phyloP scores from a whole-genome alignment of 495 filamentous ascomycete genomes.

The Rhizodiscina lignyota region DNA sequence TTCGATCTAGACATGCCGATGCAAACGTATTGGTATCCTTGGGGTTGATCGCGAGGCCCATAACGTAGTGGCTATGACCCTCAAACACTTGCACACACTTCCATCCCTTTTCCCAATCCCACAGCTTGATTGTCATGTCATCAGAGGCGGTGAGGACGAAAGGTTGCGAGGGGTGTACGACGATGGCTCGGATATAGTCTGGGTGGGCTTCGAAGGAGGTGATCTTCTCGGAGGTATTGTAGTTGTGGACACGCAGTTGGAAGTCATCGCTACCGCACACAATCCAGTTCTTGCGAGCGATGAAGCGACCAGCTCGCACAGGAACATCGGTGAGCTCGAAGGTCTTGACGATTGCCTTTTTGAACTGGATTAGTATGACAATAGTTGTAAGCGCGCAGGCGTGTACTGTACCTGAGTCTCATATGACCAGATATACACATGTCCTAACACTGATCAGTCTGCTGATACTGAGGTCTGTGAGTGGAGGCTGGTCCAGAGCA shows the following conservation, averaged over 20 bases:
- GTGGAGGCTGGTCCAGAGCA: no score
- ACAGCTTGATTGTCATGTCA: slow-evolving; percentile 99
- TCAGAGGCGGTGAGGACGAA: slow-evolving; percentile 94
- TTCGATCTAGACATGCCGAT: slow-evolving; percentile 74
- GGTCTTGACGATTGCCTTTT: slow-evolving; percentile 81
- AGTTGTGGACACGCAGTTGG: slow-evolving; percentile 70
- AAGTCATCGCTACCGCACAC: slow-evolving; percentile 98
- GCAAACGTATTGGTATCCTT: slow-evolving; percentile 99
- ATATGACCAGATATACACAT: slow-evolving; percentile 99
- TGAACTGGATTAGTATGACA: no score
- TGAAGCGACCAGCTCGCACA: slow-evolving; percentile 89
- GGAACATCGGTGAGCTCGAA: slow-evolving; percentile 99
- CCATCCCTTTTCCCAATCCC: slow-evolving; percentile 98
- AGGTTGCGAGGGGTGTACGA: slow-evolving; percentile 89
- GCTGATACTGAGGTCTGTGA: no score
- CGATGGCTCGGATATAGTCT: slow-evolving; percentile 96
- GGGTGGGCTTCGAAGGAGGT: slow-evolving; percentile 96
- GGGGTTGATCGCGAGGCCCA: slow-evolving; percentile 98
- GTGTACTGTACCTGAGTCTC: slow-evolving; percentile 56
- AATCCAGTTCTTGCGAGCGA: slow-evolving; percentile 98
- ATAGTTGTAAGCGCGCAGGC: no score
- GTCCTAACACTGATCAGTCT: no score
- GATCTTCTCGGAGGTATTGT: slow-evolving; percentile 99
- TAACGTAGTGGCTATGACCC: slow-evolving; percentile 95
- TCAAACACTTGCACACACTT: slow-evolving; percentile 97